Evolutionary conservation across 2,329 filamentous ascomycete species (phyloP).

Genomic region (Diaporthe batatas): DNA sequence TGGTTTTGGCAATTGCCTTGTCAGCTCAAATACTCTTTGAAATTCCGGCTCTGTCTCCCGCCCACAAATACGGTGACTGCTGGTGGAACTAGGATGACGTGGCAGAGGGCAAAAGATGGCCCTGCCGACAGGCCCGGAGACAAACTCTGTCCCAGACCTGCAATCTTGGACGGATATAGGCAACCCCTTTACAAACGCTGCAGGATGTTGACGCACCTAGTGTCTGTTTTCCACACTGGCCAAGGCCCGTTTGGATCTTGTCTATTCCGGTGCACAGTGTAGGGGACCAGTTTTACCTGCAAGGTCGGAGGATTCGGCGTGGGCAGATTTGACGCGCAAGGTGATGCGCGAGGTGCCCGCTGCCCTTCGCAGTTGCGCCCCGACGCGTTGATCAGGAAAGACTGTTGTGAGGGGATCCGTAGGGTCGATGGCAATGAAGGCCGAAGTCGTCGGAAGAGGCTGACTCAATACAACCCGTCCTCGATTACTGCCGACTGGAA

Average conservation of each 20-base stretch:
- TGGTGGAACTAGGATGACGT: conserved; percentile 27
- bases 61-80: neutral
- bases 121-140: conserved; percentile 15
- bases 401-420: neutral
- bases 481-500: neutral
- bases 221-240: neutral
- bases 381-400: neutral
- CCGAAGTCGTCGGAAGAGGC: neutral
- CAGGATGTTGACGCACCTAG: conserved; percentile 31
- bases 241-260: neutral
- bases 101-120: conserved; percentile 27
- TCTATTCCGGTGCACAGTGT: conserved; percentile 7
- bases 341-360: neutral
- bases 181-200: neutral
- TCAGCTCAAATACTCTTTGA: conserved; percentile 31
- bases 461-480: neutral
- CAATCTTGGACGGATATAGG: neutral
- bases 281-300: neutral
- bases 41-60: neutral
- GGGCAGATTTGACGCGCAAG: neutral
- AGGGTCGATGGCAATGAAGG: neutral
- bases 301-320: neutral
- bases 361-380: neutral
- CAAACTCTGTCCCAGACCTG: conserved; percentile 18
- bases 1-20: conserved; percentile 36